Percentiles rank a stretch among this genome's conserved stretches.
Conservation (phyloP, 2,329 filamentous ascomycete species). For the Pestalotiopsis fici region DNA sequence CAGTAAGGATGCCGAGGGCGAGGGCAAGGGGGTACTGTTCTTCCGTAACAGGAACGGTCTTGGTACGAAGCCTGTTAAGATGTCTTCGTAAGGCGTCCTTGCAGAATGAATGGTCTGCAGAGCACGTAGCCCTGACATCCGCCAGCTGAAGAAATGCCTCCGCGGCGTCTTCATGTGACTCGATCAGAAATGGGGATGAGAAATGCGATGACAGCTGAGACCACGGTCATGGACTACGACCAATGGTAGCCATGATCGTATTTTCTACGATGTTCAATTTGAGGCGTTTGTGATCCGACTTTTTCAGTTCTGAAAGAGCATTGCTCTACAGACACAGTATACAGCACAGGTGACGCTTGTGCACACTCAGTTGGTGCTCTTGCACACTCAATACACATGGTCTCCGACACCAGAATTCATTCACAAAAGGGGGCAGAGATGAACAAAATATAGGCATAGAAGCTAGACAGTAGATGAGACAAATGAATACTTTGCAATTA, state of each 20-base stretch:
- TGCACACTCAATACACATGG: neutral
- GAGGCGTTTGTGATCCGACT: too few relatives aligned
- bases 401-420: neutral
- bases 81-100: neutral
- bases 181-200: too few relatives aligned
- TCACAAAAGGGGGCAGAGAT: slow-evolving; percentile 9
- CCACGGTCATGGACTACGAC: too few relatives aligned
- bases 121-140: neutral
- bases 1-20: slow-evolving; percentile 75
- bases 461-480: neutral
- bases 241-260: too few relatives aligned
- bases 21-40: slow-evolving; percentile 85
- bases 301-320: too few relatives aligned
- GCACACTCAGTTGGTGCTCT: neutral
- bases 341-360: too few relatives aligned
- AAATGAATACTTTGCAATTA: neutral
- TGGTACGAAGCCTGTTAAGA: slow-evolving; percentile 54
- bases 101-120: neutral
- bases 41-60: slow-evolving; percentile 93
- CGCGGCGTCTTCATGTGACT: too few relatives aligned
- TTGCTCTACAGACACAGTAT: too few relatives aligned
- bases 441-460: neutral
- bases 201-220: too few relatives aligned
- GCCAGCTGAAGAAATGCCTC: too few relatives aligned
- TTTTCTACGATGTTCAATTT: too few relatives aligned